Conservation (phyloP, 208 protist genomes). For the Herpetomonas samuelpessoai region DNA sequence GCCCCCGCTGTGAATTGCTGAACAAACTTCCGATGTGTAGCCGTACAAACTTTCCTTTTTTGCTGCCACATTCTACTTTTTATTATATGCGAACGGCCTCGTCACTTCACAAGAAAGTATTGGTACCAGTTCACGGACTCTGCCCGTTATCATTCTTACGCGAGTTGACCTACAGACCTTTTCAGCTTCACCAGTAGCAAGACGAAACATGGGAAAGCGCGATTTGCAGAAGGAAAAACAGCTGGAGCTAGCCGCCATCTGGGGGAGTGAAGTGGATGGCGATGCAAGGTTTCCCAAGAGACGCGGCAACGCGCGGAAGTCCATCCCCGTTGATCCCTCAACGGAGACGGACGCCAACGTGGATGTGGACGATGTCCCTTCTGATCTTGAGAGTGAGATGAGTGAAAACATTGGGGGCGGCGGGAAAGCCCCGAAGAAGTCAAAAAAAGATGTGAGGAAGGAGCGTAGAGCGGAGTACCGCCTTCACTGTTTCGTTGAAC, state of each 20-base stretch:
- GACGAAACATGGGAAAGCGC: constrained; percentile 46
- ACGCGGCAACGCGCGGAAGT: constrained; percentile 34
- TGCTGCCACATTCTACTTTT: no score
- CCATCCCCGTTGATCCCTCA: constrained; percentile 2
- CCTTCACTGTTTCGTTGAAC: constrained; percentile 86
- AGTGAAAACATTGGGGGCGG: background rate
- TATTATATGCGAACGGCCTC: no score
- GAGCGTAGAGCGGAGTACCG: constrained; percentile 45
- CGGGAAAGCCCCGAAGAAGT: constrained; percentile 18
- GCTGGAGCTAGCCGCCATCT: constrained; percentile 83
- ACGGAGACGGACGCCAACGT: constrained; percentile 22
- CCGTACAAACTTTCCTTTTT: no score
- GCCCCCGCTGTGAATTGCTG: no score
- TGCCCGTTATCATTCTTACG: no score
- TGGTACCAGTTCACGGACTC: no score
- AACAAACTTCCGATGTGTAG: no score
- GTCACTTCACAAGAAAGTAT: no score
- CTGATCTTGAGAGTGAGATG: constrained; percentile 41
- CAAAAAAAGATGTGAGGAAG: constrained; percentile 32
- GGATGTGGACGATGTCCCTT: constrained; percentile 33
- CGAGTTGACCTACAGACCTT: no score
- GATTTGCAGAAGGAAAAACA: constrained; percentile 85
- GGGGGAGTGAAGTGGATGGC: constrained; percentile 77
- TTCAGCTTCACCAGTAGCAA: no score
- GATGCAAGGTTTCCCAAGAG: constrained; percentile 67